These are phyloP conservation scores for Phtheirospermum japonicum DNA, from an alignment of 257 asterid species.

Conservation along the genomic window DNA sequence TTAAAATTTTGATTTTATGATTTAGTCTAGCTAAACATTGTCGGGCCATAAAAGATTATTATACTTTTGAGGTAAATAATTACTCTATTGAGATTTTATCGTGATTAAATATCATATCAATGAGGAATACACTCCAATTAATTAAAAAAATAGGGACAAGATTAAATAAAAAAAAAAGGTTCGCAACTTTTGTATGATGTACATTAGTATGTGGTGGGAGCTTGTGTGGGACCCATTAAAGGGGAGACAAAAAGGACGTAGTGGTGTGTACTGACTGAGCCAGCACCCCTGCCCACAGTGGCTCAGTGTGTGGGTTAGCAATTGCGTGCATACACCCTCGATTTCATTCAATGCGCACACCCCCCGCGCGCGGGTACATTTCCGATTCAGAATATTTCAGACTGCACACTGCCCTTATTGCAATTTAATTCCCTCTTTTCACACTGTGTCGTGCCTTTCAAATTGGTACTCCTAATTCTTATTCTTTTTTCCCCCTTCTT, in stretches of 20 bases:
- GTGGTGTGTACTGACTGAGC: conserved; percentile 21
- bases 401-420: background rate
- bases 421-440: background rate
- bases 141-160: too few species aligned
- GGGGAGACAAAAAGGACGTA: conserved; percentile 32
- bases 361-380: conserved; percentile 11
- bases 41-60: too few species aligned
- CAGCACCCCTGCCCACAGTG: conserved; percentile 2
- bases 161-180: too few species aligned
- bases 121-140: too few species aligned
- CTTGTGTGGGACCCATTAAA: background rate
- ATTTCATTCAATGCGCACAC: conserved; percentile 26
- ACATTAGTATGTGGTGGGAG: background rate
- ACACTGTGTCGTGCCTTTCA: conserved; percentile 7
- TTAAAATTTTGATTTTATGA: too few species aligned
- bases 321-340: conserved; percentile 26
- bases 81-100: too few species aligned
- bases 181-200: too few species aligned
- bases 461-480: background rate
- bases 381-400: background rate
- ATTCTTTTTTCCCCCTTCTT: too few species aligned
- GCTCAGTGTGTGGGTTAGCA: conserved; percentile 24
- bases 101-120: too few species aligned
- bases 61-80: too few species aligned
- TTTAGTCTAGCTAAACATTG: too few species aligned